phyloP scores from a whole-genome alignment of 257 asterid genomes.

The Cordia subcordata region DNA sequence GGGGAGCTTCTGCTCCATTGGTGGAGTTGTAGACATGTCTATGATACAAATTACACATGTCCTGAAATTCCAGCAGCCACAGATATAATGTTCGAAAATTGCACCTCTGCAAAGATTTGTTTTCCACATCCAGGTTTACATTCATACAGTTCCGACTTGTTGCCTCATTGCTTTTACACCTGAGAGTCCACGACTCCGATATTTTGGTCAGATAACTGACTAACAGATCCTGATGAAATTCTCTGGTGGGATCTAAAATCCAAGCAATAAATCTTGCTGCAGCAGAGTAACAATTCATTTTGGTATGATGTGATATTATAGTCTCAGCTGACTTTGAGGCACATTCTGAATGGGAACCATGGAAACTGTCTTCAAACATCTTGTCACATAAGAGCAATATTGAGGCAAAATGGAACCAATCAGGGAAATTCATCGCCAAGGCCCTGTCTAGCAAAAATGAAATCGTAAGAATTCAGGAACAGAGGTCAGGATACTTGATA shows the following conservation, averaged over 20 bases:
- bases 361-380: slow-evolving; percentile 17
- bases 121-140: slow-evolving; percentile 20
- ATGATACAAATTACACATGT: slow-evolving; percentile 21
- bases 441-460: slow-evolving; percentile 42
- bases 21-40: slow-evolving; percentile 18
- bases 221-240: slow-evolving; percentile 31
- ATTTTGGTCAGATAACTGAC: slow-evolving; percentile 40
- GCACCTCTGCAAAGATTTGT: slow-evolving; percentile 13
- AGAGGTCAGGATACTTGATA: slow-evolving; percentile 2
- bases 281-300: slow-evolving; percentile 29
- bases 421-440: slow-evolving; percentile 59
- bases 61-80: slow-evolving; percentile 60
- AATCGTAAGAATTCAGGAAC: slow-evolving; percentile 9
- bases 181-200: slow-evolving; percentile 41
- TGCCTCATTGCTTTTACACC: slow-evolving; percentile 21
- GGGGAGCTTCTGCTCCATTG: slow-evolving; percentile 13
- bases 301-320: slow-evolving; percentile 19
- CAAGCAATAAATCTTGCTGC: slow-evolving; percentile 72
- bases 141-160: slow-evolving; percentile 24
- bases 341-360: slow-evolving; percentile 19
- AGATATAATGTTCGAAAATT: slow-evolving; percentile 26
- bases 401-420: slow-evolving; percentile 68
- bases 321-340: slow-evolving; percentile 14
- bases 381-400: slow-evolving; percentile 45
- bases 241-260: slow-evolving; percentile 51